Evolutionary conservation across 148 eudicot genomes (phyloP).

Genomic region (Vaccinium darrowii): DNA sequence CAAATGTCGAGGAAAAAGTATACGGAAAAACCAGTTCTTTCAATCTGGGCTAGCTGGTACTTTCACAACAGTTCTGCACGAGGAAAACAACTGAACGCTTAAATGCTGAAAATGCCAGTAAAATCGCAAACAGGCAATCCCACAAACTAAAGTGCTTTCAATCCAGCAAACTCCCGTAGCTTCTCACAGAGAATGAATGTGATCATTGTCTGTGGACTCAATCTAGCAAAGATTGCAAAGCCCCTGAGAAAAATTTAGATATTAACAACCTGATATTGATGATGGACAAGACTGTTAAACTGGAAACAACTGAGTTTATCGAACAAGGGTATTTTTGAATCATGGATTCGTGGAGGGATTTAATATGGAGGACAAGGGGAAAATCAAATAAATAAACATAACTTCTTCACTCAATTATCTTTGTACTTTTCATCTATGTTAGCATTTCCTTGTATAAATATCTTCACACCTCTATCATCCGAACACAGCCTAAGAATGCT

Average conservation of each 20-base stretch:
- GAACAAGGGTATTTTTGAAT: neutral
- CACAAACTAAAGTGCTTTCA: conserved; percentile 54
- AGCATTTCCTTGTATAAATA: neutral
- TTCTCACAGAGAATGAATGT: conserved; percentile 85
- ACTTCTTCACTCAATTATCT: neutral
- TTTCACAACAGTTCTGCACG: neutral
- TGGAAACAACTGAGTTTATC: neutral
- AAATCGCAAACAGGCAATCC: neutral
- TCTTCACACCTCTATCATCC: neutral
- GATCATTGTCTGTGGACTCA: conserved; percentile 88
- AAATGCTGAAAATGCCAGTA: neutral
- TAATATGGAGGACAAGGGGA: neutral
- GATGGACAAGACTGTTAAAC: neutral
- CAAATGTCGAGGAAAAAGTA: neutral
- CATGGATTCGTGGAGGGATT: neutral
- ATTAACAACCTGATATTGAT: neutral
- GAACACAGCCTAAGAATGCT: neutral
- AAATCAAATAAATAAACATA: neutral
- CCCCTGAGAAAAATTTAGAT: conserved; percentile 44
- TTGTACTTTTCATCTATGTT: neutral
- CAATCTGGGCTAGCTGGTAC: neutral
- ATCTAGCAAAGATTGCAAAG: conserved; percentile 75
- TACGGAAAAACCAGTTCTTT: neutral
- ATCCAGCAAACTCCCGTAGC: conserved; percentile 72
- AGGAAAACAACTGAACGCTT: neutral